phyloP scores from a whole-genome alignment of 2,329 filamentous ascomycete species.

The Trichoderma koningii region DNA sequence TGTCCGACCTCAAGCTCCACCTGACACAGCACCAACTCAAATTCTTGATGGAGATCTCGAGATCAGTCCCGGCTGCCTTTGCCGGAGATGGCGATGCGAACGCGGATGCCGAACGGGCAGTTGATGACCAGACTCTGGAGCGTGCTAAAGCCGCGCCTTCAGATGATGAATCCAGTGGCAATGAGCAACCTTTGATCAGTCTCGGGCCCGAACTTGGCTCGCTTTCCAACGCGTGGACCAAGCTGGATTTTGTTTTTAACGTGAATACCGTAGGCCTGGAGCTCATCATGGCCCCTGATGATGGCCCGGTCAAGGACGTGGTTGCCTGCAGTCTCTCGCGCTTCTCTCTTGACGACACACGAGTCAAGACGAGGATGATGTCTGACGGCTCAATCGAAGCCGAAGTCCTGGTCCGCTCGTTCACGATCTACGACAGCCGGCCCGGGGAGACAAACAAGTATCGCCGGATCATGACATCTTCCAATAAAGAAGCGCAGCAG shows the following conservation, averaged over 20 bases:
- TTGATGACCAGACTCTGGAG: conserved; percentile 60
- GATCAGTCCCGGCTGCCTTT: conserved; percentile 86
- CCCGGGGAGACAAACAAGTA: conserved; percentile 90
- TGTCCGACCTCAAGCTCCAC: conserved; percentile 90
- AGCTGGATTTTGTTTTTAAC: conserved; percentile 88
- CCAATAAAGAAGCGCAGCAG: conserved; percentile 92
- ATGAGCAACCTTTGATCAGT: conserved; percentile 51
- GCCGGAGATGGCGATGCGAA: conserved; percentile 67
- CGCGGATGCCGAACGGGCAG: conserved; percentile 72
- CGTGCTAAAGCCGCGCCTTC: conserved; percentile 48
- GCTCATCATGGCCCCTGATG: conserved; percentile 74
- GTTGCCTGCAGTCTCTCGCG: conserved; percentile 83
- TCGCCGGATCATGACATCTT: conserved; percentile 95
- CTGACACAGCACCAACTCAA: conserved; percentile 90
- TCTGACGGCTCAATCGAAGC: conserved; percentile 90
- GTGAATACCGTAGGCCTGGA: conserved; percentile 87
- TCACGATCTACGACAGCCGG: conserved; percentile 93
- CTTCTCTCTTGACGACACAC: conserved; percentile 92
- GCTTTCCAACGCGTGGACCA: conserved; percentile 78
- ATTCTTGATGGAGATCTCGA: conserved; percentile 83
- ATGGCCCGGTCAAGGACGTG: conserved; percentile 75
- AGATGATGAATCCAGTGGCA: conserved; percentile 37
- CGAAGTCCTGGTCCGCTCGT: conserved; percentile 89
- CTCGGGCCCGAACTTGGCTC: conserved; percentile 71
- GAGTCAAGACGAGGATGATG: conserved; percentile 88